A percentile compares a stretch with the other conserved stretches of the same genome.
Evolutionary conservation across 108 stramenopile species (phyloP).

Genomic region (Pelagomonas calceolata): DNA sequence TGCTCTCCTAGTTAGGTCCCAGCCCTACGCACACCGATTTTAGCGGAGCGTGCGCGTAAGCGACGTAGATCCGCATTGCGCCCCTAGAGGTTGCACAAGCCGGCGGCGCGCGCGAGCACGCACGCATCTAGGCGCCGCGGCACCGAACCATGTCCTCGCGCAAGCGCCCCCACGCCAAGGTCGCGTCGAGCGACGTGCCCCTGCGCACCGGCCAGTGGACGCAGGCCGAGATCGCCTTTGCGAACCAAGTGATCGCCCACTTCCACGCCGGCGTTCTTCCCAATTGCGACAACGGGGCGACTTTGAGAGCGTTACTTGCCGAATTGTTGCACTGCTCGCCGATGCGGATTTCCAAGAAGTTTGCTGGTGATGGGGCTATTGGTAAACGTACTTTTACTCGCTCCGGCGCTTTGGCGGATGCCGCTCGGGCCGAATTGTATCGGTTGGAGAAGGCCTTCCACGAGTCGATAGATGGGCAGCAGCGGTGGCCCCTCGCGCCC

Average conservation of each 20-base stretch:
- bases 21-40: no score
- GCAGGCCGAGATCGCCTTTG: neutral
- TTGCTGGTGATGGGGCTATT: neutral
- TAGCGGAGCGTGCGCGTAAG: no score
- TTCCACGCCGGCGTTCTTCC: neutral
- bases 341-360: constrained; percentile 13
- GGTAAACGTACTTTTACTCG: neutral
- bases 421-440: neutral
- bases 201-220: constrained; percentile 2
- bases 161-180: no score
- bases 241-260: neutral
- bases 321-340: neutral
- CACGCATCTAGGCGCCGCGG: no score
- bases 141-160: no score
- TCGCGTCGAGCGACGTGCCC: neutral
- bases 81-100: neutral
- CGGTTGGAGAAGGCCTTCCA: neutral
- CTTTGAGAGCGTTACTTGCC: neutral
- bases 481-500: neutral
- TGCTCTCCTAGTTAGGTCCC: no score
- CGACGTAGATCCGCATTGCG: no score
- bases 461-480: neutral
- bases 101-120: no score
- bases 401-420: no score
- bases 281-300: neutral